Evolutionary conservation across 805 yeast species (phyloP).

Genomic region (Kuraishia cidri): DNA sequence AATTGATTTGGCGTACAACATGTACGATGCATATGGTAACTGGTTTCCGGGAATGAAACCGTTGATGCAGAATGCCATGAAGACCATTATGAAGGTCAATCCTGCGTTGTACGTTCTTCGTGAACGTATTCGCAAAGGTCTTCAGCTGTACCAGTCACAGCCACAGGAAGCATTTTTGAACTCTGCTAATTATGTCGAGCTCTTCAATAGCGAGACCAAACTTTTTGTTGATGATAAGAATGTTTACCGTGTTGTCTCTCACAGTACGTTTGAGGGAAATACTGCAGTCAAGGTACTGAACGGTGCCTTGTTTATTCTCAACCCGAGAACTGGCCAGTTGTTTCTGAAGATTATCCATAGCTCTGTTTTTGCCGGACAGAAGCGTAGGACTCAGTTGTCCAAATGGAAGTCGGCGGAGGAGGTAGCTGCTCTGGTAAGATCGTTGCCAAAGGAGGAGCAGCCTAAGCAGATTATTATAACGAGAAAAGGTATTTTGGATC

Average conservation of each 20-base stretch:
- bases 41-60: constrained; percentile 97
- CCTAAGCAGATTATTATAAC: constrained; percentile 90
- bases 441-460: constrained; percentile 88
- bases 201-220: constrained; percentile 77
- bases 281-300: constrained; percentile 86
- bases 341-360: constrained; percentile 87
- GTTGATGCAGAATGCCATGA: constrained; percentile 83
- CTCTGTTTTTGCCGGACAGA: constrained; percentile 96
- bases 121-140: constrained; percentile 89
- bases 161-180: constrained; percentile 88
- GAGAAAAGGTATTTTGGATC: constrained; percentile 86
- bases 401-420: constrained; percentile 99
- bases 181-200: constrained; percentile 82
- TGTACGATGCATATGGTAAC: constrained; percentile 94
- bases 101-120: constrained; percentile 88
- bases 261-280: constrained; percentile 88
- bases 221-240: constrained; percentile 89
- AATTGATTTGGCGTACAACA: constrained; percentile 88
- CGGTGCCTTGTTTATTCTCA: constrained; percentile 85
- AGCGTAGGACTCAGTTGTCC: constrained; percentile 83
- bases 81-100: constrained; percentile 87
- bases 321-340: constrained; percentile 87
- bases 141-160: constrained; percentile 88
- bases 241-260: constrained; percentile 88
- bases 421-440: constrained; percentile 82